A percentile compares a stretch with the other conserved stretches of the same genome.
phyloP scores from a whole-genome alignment of 1,139 yeast species.

The Lodderomyces margitis region DNA sequence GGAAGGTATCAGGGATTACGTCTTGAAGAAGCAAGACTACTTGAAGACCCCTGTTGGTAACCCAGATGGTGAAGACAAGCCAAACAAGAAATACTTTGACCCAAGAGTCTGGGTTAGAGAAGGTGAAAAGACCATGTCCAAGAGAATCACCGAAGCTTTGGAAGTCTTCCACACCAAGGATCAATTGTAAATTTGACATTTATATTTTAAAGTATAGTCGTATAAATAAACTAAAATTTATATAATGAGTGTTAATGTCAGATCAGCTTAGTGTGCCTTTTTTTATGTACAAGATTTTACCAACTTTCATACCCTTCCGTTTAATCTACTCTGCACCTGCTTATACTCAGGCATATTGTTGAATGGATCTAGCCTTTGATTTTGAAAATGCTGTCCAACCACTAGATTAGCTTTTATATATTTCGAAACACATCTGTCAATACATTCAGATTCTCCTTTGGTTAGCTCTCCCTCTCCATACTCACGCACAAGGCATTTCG shows the following conservation, averaged over 20 bases:
- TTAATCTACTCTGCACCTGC: slow-evolving; percentile 20
- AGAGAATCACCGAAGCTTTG: slow-evolving; percentile 82
- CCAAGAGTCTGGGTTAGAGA: slow-evolving; percentile 99
- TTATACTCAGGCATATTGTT: slow-evolving; percentile 40
- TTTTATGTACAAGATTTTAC: not conserved
- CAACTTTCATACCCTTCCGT: not conserved
- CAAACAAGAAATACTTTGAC: slow-evolving; percentile 98
- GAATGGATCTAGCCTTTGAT: slow-evolving; percentile 30
- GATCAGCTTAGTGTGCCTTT: not conserved
- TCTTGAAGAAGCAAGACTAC: slow-evolving; percentile 94
- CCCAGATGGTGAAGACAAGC: slow-evolving; percentile 99
- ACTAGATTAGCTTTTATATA: slow-evolving; percentile 62
- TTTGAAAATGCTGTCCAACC: slow-evolving; percentile 51
- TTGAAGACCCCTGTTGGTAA: slow-evolving; percentile 86
- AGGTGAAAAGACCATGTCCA: slow-evolving; percentile 98
- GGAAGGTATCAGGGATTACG: slow-evolving; percentile 94
- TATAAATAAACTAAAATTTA: not conserved
- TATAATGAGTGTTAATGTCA: not conserved
- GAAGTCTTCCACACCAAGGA: slow-evolving; percentile 78
- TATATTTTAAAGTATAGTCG: not conserved
- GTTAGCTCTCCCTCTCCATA: slow-evolving; percentile 80
- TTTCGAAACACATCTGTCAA: slow-evolving; percentile 77
- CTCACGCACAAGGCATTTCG: slow-evolving; percentile 69
- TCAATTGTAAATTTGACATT: slow-evolving; percentile 46
- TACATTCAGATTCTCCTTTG: slow-evolving; percentile 74